Base-by-base conservation (phyloP, 2,329 filamentous ascomycete genomes). In the Calcarisporium arbuscula region DNA sequence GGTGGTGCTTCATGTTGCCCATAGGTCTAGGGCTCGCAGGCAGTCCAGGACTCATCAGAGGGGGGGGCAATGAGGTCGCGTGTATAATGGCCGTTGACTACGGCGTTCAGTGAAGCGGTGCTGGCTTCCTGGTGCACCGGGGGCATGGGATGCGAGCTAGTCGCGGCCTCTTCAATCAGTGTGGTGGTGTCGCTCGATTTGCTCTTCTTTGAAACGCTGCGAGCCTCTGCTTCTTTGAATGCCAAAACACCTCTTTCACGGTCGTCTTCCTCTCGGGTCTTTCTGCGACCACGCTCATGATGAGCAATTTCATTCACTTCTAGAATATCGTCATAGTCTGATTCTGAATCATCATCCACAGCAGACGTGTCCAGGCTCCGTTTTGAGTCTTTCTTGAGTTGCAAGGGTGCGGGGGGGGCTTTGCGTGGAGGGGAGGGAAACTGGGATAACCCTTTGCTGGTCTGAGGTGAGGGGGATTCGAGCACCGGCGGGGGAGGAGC, bases 231-330 rank as follows among this genome's bases (percentile, higher is more conserved):
- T 48, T 88, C 80, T 50, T 78, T 72, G 30, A 74, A 55, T 2
- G 74, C 77, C n/a, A 80, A 57, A 11, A 77, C 67, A 52, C 90
- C 85, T 30, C 89, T 77, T 35, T 86, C 75, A 35, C 72, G 72
- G 46, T 95, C 87, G 50, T 95, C 89, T 42, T 95, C 86, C 55
- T 90, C 87, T 34, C 89, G 75, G 4, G 88, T 95, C 57, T 83
- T 86, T 47, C 86, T 73, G 39, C 88, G 76, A 8, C 88, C 90
- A 42, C 89, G 74, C 34, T 77, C 65, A 10, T 73, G 66, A 22
- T 72, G 61, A 0, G 72, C 65, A 32, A 80, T 65, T 43, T 83
- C 80, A 28, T 81, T 72, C 4, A 82, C 77, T 42, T 85, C 81
- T 10, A 86, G 60, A 22, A 84, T 72, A 43, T 89, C 83, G 39